Conservation (phyloP, 306 rosid species). For the Crotalaria pallida region DNA sequence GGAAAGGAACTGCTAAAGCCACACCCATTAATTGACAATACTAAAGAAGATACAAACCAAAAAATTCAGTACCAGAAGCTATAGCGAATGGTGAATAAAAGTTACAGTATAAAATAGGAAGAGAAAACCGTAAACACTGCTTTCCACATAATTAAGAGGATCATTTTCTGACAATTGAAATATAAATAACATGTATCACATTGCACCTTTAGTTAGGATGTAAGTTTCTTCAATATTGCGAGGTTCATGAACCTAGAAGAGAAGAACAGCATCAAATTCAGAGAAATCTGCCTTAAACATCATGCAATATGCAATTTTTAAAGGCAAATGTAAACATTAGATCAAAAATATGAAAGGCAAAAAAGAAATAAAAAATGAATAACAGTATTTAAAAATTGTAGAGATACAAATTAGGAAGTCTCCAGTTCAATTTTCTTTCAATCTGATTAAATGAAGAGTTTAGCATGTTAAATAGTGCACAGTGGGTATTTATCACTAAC, state of each 20-base stretch:
- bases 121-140: neutral
- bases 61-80: neutral
- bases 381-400: neutral
- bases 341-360: neutral
- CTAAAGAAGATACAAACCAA: neutral
- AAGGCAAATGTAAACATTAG: neutral
- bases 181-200: neutral
- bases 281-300: neutral
- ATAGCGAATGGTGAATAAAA: neutral
- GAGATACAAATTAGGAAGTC: neutral
- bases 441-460: neutral
- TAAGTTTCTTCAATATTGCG: conserved; percentile 43
- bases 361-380: neutral
- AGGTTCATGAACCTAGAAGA: conserved; percentile 57
- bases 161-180: neutral
- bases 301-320: neutral
- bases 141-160: neutral
- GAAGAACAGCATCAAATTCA: neutral
- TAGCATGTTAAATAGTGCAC: neutral
- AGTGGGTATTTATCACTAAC: neutral
- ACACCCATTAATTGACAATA: neutral
- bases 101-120: neutral
- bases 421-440: neutral
- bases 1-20: neutral
- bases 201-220: conserved; percentile 76